Evolutionary conservation across 192 early-diverging fungal genomes (phyloP).

Genomic region (Coemansia sp.): DNA sequence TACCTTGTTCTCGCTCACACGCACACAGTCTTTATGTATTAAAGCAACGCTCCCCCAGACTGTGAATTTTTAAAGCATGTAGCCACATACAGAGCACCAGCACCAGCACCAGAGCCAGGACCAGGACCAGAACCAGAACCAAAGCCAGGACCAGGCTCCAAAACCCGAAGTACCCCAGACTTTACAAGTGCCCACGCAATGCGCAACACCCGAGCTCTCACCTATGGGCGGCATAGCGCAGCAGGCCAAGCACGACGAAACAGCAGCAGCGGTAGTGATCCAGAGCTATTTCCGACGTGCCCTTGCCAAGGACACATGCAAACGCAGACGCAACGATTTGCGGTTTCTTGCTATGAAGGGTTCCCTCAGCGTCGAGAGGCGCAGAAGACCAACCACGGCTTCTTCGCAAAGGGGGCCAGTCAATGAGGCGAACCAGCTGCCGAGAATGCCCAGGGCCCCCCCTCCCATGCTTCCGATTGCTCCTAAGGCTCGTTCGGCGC

Average conservation of each 20-base stretch:
- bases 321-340: slow-evolving; percentile 22
- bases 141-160: background rate
- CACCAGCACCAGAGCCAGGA: background rate
- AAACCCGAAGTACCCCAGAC: no score
- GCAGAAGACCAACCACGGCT: slow-evolving; percentile 6
- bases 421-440: background rate
- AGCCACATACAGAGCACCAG: background rate
- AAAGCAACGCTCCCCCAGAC: background rate
- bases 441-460: no score
- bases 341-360: slow-evolving; percentile 27
- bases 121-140: background rate
- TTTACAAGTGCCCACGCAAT: slow-evolving; percentile 3
- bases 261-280: slow-evolving; percentile 10
- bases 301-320: slow-evolving; percentile 11
- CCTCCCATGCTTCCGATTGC: background rate
- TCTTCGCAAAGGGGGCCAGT: background rate
- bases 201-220: slow-evolving; percentile 13
- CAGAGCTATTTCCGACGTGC: slow-evolving; percentile 25
- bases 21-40: background rate
- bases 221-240: slow-evolving; percentile 7
- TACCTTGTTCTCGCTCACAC: background rate
- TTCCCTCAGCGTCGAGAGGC: slow-evolving; percentile 32
- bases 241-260: background rate
- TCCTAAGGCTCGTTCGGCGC: background rate
- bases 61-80: background rate